Conservation (phyloP, 2,329 filamentous ascomycete species). For the Mycosphaerella sp. region DNA sequence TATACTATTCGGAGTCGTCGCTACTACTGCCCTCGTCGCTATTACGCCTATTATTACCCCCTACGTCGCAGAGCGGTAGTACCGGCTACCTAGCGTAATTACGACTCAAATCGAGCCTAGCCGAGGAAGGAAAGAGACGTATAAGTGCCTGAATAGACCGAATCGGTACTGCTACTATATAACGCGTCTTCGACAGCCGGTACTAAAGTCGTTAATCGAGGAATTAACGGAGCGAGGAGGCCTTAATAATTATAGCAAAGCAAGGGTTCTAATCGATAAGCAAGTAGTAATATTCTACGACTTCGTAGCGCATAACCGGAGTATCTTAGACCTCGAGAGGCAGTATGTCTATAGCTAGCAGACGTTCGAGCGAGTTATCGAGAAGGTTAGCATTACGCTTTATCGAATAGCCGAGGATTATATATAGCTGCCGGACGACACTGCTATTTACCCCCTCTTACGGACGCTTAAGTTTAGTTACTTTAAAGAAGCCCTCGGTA, state of each 20-base stretch:
- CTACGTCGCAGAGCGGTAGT: not conserved
- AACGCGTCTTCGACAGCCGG: not conserved
- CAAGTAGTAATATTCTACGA: not conserved
- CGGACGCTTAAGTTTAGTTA: not conserved
- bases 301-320: not conserved
- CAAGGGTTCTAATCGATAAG: not conserved
- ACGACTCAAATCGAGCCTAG: not conserved
- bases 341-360: not conserved
- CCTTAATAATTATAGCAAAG: not conserved
- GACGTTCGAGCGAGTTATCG: not conserved
- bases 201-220: not conserved
- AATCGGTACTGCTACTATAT: not conserved
- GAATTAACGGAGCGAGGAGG: not conserved
- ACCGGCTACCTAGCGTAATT: not conserved
- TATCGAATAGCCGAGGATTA: not conserved
- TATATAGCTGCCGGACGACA: not conserved
- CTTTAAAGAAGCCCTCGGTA: not conserved
- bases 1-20: not conserved
- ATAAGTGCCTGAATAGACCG: not conserved
- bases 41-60: not conserved
- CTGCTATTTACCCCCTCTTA: not conserved
- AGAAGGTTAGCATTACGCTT: not conserved
- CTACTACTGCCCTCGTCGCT: not conserved
- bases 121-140: not conserved
- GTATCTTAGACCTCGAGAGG: not conserved